Evolutionary conservation across 768 basidiomycete genomes (phyloP).

Genomic region (Butyriboletus loyo): DNA sequence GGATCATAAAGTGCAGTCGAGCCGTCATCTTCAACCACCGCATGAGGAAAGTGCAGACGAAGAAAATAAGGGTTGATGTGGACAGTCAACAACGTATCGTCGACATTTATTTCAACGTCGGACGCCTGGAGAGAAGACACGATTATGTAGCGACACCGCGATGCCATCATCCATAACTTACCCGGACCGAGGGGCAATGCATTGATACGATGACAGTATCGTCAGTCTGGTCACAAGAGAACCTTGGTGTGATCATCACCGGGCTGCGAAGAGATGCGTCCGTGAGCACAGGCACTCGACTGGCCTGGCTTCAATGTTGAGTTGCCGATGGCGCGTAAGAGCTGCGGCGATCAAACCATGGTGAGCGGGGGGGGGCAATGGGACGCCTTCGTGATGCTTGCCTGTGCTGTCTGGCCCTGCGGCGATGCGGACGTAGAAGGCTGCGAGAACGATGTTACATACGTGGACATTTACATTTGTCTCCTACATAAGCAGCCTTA

Average conservation of each 20-base stretch:
- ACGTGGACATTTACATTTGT: background rate
- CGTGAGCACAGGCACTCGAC: background rate
- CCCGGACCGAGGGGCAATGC: conserved; percentile 72
- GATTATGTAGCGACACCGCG: conserved; percentile 12
- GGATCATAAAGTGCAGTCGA: conserved; percentile 77
- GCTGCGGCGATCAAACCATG: background rate
- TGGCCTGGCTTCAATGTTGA: background rate
- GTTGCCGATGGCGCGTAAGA: background rate
- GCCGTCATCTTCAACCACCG: conserved; percentile 58
- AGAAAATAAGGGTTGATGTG: conserved; percentile 86
- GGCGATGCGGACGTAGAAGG: conserved; percentile 7
- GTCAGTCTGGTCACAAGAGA: conserved; percentile 64
- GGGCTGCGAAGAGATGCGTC: background rate
- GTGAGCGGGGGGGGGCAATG: background rate
- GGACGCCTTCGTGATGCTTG: background rate
- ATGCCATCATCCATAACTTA: conserved; percentile 32
- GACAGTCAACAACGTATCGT: conserved; percentile 64
- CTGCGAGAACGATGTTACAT: background rate
- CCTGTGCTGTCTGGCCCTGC: background rate
- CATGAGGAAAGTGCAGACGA: conserved; percentile 70
- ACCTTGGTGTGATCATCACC: conserved; percentile 73
- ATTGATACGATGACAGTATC: conserved; percentile 53
- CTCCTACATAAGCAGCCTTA: conserved; percentile 8
- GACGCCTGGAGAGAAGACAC: conserved; percentile 52
- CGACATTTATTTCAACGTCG: conserved; percentile 77